Percentiles rank a stretch among this genome's conserved stretches.
Evolutionary conservation across 495 filamentous ascomycete species (phyloP).

Genomic region (Penicillium pulvis): DNA sequence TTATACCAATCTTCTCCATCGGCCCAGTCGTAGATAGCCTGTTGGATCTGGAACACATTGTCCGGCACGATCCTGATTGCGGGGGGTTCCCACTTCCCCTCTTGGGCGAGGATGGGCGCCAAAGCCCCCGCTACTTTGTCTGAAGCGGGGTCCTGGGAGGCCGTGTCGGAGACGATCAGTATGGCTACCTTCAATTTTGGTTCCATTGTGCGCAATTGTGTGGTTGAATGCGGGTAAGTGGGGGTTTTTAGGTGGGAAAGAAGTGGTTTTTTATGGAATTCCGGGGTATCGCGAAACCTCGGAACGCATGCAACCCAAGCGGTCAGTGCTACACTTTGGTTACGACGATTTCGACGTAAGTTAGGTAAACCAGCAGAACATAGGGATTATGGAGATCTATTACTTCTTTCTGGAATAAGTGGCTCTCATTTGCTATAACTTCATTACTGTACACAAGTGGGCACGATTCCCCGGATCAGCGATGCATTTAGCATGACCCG

Average conservation of each 20-base stretch:
- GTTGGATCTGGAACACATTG: conserved; percentile 71
- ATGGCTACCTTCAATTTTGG: conserved; percentile 58
- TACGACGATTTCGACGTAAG: not conserved
- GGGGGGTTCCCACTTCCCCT: conserved; percentile 70
- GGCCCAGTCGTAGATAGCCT: conserved; percentile 66
- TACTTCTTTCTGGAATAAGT: not conserved
- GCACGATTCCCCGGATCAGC: conserved; percentile 30
- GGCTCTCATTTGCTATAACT: conserved; percentile 17
- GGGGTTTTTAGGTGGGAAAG: conserved; percentile 3
- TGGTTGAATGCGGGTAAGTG: conserved; percentile 20
- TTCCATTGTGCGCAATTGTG: conserved; percentile 15
- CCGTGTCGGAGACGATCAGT: conserved; percentile 92
- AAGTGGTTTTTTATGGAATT: conserved; percentile 1
- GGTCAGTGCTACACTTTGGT: conserved; percentile 18
- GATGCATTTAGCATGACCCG: conserved; percentile 26
- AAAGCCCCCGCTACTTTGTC: conserved; percentile 70
- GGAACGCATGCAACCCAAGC: conserved; percentile 15
- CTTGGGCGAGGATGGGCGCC: conserved; percentile 63
- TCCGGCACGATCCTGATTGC: conserved; percentile 81
- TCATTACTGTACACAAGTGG: conserved; percentile 38
- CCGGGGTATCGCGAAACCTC: conserved; percentile 24
- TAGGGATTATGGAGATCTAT: conserved; percentile 6
- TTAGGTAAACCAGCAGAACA: not conserved
- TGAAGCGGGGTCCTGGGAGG: conserved; percentile 74
- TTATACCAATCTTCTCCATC: conserved; percentile 64